Evolutionary conservation across 352 stramenopile species (phyloP).

Genomic region (Blastocystis sp.): DNA sequence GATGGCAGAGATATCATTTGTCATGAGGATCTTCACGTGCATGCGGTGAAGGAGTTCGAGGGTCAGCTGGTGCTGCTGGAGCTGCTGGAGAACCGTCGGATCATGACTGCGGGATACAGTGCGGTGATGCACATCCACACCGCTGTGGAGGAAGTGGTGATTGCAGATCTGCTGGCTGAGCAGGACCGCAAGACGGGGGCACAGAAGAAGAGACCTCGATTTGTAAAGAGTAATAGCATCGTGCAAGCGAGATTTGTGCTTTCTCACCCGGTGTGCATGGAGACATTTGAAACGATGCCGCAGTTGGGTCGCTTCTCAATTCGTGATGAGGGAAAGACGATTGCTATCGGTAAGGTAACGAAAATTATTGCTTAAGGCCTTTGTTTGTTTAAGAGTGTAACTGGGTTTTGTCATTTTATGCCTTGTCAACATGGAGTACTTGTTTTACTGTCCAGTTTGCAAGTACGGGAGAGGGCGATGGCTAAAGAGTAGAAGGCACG

Average conservation of each 20-base stretch:
- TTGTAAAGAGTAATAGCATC: slow-evolving; percentile 87
- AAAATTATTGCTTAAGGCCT: slow-evolving; percentile 73
- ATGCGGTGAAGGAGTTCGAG: slow-evolving; percentile 72
- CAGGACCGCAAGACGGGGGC: slow-evolving; percentile 64
- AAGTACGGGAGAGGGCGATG: background rate
- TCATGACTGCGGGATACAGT: slow-evolving; percentile 88
- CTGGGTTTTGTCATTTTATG: no score
- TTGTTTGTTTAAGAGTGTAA: background rate
- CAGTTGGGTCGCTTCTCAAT: slow-evolving; percentile 94
- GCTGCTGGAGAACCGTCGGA: slow-evolving; percentile 87
- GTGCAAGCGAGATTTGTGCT: slow-evolving; percentile 86
- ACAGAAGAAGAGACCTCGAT: slow-evolving; percentile 69
- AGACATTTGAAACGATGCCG: slow-evolving; percentile 85
- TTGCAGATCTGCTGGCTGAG: slow-evolving; percentile 79
- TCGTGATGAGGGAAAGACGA: slow-evolving; percentile 95
- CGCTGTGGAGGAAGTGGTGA: slow-evolving; percentile 84
- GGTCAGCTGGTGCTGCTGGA: slow-evolving; percentile 88
- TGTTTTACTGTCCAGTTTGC: background rate
- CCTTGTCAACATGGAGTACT: background rate
- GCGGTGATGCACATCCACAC: slow-evolving; percentile 95
- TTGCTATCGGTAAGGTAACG: slow-evolving; percentile 93
- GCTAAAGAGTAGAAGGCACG: background rate
- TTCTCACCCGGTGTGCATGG: slow-evolving; percentile 83
- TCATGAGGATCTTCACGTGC: slow-evolving; percentile 65
- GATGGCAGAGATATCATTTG: slow-evolving; percentile 65